Evolutionary conservation across 345 rosid species (phyloP).

Genomic region (Reutealis trisperma): DNA sequence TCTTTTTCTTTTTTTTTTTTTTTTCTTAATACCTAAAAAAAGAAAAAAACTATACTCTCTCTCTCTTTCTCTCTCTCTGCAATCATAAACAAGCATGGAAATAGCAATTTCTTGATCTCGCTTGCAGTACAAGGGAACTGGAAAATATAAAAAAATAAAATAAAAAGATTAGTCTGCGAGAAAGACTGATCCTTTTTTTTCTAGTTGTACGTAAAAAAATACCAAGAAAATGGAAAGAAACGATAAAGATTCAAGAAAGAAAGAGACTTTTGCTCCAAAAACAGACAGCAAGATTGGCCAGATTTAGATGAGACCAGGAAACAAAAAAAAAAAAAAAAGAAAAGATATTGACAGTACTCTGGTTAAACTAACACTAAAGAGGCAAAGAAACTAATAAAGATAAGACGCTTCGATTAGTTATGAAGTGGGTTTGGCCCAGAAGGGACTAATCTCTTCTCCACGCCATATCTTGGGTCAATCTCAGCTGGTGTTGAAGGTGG

Average conservation of each 20-base stretch:
- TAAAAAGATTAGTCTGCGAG: not conserved
- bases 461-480: conserved; percentile 65
- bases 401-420: conserved; percentile 46
- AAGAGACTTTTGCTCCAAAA: not conserved
- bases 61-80: not conserved
- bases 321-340: too few species aligned
- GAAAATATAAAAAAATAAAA: not conserved
- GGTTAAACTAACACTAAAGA: not conserved
- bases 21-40: too few species aligned
- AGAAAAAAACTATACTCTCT: not conserved
- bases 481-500: conserved; percentile 19
- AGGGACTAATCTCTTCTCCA: conserved; percentile 64
- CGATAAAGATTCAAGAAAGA: not conserved
- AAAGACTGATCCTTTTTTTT: not conserved
- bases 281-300: not conserved
- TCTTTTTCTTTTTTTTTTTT: not conserved
- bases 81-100: conserved; percentile 45
- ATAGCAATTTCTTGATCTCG: conserved; percentile 30
- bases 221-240: not conserved
- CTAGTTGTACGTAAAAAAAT: not conserved
- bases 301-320: not conserved
- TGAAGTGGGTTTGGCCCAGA: conserved; percentile 79
- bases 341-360: not conserved
- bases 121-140: not conserved
- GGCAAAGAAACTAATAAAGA: not conserved